Evolutionary conservation across 805 yeast genomes (phyloP).

Genomic region (Candida dajiaensis): DNA sequence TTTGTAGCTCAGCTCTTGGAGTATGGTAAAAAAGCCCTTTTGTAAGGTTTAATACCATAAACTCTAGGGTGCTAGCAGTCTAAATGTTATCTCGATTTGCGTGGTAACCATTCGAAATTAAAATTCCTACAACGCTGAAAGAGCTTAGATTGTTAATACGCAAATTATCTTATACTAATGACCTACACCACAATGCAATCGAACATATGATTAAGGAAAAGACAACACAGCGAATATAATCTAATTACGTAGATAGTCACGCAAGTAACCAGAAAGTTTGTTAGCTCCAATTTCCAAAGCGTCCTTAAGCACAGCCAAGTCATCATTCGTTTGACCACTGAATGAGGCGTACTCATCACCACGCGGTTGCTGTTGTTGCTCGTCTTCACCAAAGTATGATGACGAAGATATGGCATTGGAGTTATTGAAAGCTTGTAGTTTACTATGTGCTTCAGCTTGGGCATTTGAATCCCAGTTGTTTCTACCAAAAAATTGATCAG

Average conservation of each 20-base stretch:
- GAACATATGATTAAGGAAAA: neutral
- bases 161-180: too few relatives aligned
- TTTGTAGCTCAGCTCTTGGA: too few relatives aligned
- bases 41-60: too few relatives aligned
- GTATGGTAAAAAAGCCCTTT: too few relatives aligned
- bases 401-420: constrained; percentile 90
- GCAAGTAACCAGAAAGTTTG: constrained; percentile 74
- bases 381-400: constrained; percentile 86
- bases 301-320: constrained; percentile 80
- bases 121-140: too few relatives aligned
- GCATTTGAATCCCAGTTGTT: constrained; percentile 74
- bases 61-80: too few relatives aligned
- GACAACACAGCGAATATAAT: neutral
- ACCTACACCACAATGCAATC: neutral
- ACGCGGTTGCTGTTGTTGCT: constrained; percentile 37
- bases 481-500: constrained; percentile 91
- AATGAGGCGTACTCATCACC: constrained; percentile 55
- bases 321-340: constrained; percentile 78
- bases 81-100: too few relatives aligned
- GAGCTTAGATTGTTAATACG: too few relatives aligned
- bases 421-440: constrained; percentile 74
- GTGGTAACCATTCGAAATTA: too few relatives aligned
- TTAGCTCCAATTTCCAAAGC: constrained; percentile 93
- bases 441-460: constrained; percentile 73
- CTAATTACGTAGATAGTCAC: constrained; percentile 67